Evolutionary conservation across 108 stramenopile species (phyloP).

Genomic region (Cylindrotheca closterium): DNA sequence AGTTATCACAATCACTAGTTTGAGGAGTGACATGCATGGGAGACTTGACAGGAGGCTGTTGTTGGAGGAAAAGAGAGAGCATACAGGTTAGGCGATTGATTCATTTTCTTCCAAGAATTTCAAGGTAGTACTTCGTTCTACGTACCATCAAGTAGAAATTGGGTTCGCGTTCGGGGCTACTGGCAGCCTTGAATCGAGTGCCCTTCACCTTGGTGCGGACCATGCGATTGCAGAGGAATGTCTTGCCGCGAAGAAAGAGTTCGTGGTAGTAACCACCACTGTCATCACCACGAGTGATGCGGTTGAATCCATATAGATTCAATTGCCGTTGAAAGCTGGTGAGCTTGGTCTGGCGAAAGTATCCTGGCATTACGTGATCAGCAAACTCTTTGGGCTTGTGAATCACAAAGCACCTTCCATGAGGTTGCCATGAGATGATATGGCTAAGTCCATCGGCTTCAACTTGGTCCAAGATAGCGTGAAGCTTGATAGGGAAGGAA

Average conservation of each 20-base stretch:
- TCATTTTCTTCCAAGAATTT: background rate
- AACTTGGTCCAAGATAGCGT: constrained; percentile 58
- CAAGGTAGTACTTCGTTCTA: background rate
- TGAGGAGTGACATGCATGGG: background rate
- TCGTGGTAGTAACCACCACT: constrained; percentile 48
- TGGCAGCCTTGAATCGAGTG: constrained; percentile 64
- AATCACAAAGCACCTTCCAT: constrained; percentile 74
- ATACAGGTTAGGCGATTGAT: background rate
- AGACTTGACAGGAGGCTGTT: background rate
- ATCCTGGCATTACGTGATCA: constrained; percentile 71
- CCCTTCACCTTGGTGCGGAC: constrained; percentile 79
- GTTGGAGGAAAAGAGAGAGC: background rate
- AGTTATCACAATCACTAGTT: background rate
- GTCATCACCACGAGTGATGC: constrained; percentile 44
- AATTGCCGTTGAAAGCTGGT: constrained; percentile 87
- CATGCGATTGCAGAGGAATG: constrained; percentile 50
- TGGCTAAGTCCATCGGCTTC: constrained; percentile 52
- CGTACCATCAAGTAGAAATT: constrained; percentile 72
- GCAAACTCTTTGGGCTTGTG: constrained; percentile 69
- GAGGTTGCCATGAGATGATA: constrained; percentile 70
- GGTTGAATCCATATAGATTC: constrained; percentile 66
- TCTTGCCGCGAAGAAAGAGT: constrained; percentile 66
- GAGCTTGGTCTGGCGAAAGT: constrained; percentile 59
- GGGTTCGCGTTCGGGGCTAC: constrained; percentile 56
- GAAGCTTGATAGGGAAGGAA: constrained; percentile 72